Percentiles rank a stretch among this genome's conserved stretches.
These are phyloP conservation scores for Orbilia ellipsospora DNA, from an alignment of 2,329 filamentous ascomycete genomes.

Conservation along the genomic window DNA sequence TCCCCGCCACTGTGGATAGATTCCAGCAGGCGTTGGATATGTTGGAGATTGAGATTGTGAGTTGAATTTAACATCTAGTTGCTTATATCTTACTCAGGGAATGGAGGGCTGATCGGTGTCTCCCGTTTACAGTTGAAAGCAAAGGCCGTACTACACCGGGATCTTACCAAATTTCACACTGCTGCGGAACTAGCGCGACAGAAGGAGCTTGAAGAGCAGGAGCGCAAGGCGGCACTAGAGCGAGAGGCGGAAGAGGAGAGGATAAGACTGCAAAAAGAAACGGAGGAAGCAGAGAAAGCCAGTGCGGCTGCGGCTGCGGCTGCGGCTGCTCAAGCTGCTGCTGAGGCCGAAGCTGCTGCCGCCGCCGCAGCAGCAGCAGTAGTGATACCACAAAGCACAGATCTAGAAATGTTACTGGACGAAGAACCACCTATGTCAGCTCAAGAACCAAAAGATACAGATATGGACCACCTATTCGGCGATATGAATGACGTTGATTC, in stretches of 20 bases:
- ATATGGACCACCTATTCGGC: constrained; percentile 44
- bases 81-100: too few relatives aligned
- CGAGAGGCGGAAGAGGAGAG: constrained; percentile 49
- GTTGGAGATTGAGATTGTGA: constrained; percentile 59
- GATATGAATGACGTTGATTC: constrained; percentile 34
- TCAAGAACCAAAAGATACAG: constrained; percentile 23
- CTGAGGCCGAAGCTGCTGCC: constrained; percentile 23
- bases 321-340: constrained; percentile 22
- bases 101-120: too few relatives aligned
- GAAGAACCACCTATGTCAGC: constrained; percentile 18
- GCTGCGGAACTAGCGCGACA: constrained; percentile 55
- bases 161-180: constrained; percentile 56
- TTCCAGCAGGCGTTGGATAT: constrained; percentile 59
- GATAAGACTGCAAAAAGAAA: constrained; percentile 45
- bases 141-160: constrained; percentile 57
- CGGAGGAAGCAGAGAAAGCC: constrained; percentile 28
- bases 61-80: not conserved
- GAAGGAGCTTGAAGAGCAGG: constrained; percentile 51
- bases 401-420: constrained; percentile 41
- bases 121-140: constrained; percentile 55
- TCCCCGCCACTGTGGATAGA: constrained; percentile 57
- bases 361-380: constrained; percentile 15
- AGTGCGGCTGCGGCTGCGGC: constrained; percentile 31
- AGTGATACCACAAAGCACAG: constrained; percentile 6
- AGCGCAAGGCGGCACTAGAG: constrained; percentile 51